phyloP scores from a whole-genome alignment of 1,284 basidiomycete genomes.

The Ustilago lituana region DNA sequence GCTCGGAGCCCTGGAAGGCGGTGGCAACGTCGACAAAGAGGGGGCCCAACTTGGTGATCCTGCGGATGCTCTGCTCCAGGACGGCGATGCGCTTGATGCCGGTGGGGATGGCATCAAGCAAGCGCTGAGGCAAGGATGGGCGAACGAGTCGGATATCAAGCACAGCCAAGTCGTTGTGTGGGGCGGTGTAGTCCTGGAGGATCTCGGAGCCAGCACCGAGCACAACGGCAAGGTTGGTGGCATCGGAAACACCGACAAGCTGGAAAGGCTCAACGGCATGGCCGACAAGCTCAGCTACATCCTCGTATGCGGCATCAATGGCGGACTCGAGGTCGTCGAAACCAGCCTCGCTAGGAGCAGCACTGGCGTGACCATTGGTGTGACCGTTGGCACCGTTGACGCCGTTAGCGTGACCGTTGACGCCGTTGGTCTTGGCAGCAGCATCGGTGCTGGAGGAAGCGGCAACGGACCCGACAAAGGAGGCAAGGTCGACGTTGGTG shows the following conservation, averaged over 20 bases:
- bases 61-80: slow-evolving; percentile 80
- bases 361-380: slow-evolving; percentile 40
- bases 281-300: slow-evolving; percentile 53
- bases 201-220: slow-evolving; percentile 57
- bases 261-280: slow-evolving; percentile 57
- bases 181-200: slow-evolving; percentile 68
- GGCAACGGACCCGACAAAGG: slow-evolving; percentile 39
- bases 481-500: slow-evolving; percentile 65
- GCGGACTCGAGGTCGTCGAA: slow-evolving; percentile 49
- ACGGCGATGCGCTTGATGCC: slow-evolving; percentile 80
- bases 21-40: slow-evolving; percentile 84
- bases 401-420: slow-evolving; percentile 67
- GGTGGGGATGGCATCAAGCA: slow-evolving; percentile 75
- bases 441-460: slow-evolving; percentile 62
- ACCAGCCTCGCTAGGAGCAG: slow-evolving; percentile 38
- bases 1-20: slow-evolving; percentile 75
- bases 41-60: slow-evolving; percentile 86
- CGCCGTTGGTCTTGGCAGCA: slow-evolving; percentile 67
- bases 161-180: slow-evolving; percentile 71
- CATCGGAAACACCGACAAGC: slow-evolving; percentile 49
- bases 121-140: slow-evolving; percentile 76
- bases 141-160: slow-evolving; percentile 78
- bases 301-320: slow-evolving; percentile 51
- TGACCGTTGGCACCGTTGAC: slow-evolving; percentile 56
- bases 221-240: slow-evolving; percentile 56